Evolutionary conservation across 208 protist species (phyloP).

Genomic region (Endotrypanum monterogeii): DNA sequence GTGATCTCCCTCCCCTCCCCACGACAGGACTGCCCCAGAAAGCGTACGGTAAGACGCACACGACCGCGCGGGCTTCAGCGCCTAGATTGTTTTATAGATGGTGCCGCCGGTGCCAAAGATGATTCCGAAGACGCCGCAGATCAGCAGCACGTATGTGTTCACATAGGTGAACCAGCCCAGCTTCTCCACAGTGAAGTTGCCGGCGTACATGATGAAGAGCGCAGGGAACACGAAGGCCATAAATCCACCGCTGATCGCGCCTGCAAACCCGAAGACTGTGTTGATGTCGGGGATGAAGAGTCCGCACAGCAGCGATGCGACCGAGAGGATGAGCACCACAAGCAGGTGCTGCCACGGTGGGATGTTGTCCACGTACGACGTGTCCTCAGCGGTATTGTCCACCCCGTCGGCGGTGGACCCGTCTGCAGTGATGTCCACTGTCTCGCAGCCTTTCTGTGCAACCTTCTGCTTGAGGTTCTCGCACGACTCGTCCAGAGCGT

Average conservation of each 20-base stretch:
- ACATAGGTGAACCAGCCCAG: conserved; percentile 54
- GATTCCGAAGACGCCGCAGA: conserved; percentile 40
- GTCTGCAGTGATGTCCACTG: not conserved
- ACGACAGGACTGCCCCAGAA: too few species aligned
- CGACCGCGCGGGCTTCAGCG: too few species aligned
- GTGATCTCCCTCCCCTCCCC: too few species aligned
- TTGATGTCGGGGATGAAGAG: conserved; percentile 80
- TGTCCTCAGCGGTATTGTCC: conserved; percentile 19
- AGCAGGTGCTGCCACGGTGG: conserved; percentile 43
- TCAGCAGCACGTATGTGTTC: conserved; percentile 52
- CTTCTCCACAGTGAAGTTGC: conserved; percentile 40
- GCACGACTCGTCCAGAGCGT: not conserved
- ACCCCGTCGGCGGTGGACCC: not conserved
- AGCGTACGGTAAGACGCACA: too few species aligned
- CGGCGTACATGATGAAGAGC: conserved; percentile 66
- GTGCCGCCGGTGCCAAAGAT: conserved; percentile 36
- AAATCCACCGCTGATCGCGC: conserved; percentile 59
- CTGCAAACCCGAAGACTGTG: conserved; percentile 62
- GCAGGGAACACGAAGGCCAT: conserved; percentile 60
- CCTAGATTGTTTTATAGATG: conserved; percentile 32
- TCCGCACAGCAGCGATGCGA: conserved; percentile 50
- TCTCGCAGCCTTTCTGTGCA: not conserved
- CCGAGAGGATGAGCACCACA: conserved; percentile 29
- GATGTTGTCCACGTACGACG: conserved; percentile 51
- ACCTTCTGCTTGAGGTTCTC: not conserved